phyloP scores from a whole-genome alignment of 129 eudicot species.

The Artemisia tridentata region DNA sequence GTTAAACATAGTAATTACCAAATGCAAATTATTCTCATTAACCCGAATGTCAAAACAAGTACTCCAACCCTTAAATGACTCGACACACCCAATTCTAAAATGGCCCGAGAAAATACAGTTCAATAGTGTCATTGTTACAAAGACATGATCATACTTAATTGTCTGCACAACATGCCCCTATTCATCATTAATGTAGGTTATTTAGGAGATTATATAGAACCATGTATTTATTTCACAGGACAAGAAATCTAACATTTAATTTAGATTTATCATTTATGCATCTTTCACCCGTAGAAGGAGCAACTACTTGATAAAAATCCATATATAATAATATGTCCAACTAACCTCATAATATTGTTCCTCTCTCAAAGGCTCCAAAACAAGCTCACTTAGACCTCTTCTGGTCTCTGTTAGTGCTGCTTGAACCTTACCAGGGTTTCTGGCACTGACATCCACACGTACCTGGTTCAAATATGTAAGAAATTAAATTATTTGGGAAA shows the following conservation, averaged over 20 bases:
- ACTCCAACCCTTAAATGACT: background rate
- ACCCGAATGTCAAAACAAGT: background rate
- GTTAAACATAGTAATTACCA: slow-evolving; percentile 3
- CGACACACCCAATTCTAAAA: too few relatives aligned
- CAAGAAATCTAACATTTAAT: background rate
- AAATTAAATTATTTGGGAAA: background rate
- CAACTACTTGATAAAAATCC: too few relatives aligned
- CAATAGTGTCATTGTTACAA: background rate
- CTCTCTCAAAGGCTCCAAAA: slow-evolving; percentile 90
- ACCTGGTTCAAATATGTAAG: slow-evolving; percentile 43
- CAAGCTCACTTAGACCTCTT: slow-evolving; percentile 80
- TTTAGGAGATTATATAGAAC: background rate
- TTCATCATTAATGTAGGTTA: background rate
- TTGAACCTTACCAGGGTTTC: slow-evolving; percentile 97
- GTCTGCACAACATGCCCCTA: background rate
- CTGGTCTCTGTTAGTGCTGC: slow-evolving; percentile 93
- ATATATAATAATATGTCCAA: too few relatives aligned
- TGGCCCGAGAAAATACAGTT: too few relatives aligned
- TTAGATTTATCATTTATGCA: slow-evolving; percentile 10
- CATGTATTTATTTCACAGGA: background rate
- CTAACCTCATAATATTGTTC: slow-evolving; percentile 92
- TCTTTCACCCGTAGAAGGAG: too few relatives aligned
- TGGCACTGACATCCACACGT: slow-evolving; percentile 98
- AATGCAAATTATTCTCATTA: background rate
- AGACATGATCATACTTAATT: background rate